Evolutionary conservation across 1,139 yeast species (phyloP).

Genomic region (Entelexis sorbosivorans): DNA sequence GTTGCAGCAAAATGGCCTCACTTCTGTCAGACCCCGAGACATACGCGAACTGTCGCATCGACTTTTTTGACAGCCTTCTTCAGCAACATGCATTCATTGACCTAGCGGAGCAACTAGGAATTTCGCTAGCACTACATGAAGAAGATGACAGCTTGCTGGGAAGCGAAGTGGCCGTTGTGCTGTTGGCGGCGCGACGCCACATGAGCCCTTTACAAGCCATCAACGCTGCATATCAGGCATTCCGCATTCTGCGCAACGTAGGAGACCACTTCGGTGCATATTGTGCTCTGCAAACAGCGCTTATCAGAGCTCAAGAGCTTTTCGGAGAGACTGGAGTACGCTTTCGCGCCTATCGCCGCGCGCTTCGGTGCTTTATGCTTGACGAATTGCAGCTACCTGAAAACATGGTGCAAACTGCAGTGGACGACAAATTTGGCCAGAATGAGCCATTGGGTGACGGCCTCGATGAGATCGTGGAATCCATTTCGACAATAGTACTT

Average conservation of each 20-base stretch:
- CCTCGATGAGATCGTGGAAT: not conserved
- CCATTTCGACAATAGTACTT: not conserved
- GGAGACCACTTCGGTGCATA: conserved; percentile 2
- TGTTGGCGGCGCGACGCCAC: not conserved
- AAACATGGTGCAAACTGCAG: not conserved
- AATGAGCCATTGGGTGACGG: not conserved
- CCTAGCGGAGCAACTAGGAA: not conserved
- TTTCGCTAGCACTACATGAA: not conserved
- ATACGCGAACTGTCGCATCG: not conserved
- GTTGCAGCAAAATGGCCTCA: too few relatives aligned
- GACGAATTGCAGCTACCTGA: not conserved
- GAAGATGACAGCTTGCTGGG: not conserved
- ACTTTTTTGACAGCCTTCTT: not conserved
- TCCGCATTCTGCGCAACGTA: not conserved
- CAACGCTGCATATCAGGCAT: not conserved
- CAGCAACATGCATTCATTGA: not conserved
- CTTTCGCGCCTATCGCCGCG: not conserved
- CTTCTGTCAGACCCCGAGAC: too few relatives aligned
- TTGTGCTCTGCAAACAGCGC: not conserved
- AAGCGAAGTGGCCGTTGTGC: not conserved
- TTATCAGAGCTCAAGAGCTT: not conserved
- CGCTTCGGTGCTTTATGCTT: not conserved
- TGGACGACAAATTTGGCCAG: not conserved
- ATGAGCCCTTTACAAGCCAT: not conserved
- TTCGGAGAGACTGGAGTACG: not conserved